Base-by-base conservation (phyloP, 306 rosid species). In the Trichosanthes cucumerina region DNA sequence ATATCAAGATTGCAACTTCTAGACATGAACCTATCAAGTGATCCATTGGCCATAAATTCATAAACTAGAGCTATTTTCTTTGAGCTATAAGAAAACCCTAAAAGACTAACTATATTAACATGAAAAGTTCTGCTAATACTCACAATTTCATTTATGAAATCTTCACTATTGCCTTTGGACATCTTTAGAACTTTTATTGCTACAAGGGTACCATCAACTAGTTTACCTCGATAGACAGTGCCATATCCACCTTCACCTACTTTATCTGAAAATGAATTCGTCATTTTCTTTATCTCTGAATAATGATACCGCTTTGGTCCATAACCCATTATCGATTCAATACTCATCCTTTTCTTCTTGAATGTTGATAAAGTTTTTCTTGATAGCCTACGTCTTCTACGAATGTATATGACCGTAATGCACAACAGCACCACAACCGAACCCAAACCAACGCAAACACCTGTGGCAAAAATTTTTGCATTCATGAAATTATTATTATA, bases 1-100 rank as follows among this genome's bases (percentile, higher is more conserved):
- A 11, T 18, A 1, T 56, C 69, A 38, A 34, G 63, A 1, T 33
- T 50, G 18, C 26, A 16, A 47, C 4, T 49, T 49, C 1, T 9
- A 9, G n/a, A 52, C 36, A 56, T 76, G 52, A 76, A 56, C 1
- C 19, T 21, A 39, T 76, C 66, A 34, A 76, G 39, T 10, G 79
- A 76, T 12, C 79, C 79, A 76, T 76, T 38, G 9, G 33, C 7
- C 69, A 76, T 34, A 39, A 76, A 76, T 56, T 76, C 79, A 56
- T 38, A 76, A 0, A 76, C 38, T 4, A 76, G 38, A 28, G 79
- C 79, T 56, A 3, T 36, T 57, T 21, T 24, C 2, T 16, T 34
- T 46, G 44, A n/a, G 4, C 56, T 63, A 11, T n/a, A 53, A 26
- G 50, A 21, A 4, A 34, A 56, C 4, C 79, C 79, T 2, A 47